Base-by-base conservation (phyloP, 1,139 yeast genomes). In the Blastobotrys indianensis region DNA sequence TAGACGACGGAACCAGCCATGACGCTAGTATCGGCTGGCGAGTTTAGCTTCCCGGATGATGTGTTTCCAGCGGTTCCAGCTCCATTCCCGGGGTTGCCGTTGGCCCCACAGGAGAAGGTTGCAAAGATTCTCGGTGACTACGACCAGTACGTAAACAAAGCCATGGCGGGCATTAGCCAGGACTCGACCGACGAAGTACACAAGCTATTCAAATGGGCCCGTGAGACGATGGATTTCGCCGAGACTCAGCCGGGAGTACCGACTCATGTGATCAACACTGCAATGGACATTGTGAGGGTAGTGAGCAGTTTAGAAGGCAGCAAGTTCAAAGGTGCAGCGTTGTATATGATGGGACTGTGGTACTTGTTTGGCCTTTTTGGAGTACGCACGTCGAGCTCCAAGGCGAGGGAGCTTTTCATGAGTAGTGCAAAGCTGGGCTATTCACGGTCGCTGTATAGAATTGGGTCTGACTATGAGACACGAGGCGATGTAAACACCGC, bases 401-500 rank as follows among this genome's bases (percentile, higher is more conserved):
- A 45, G 37, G 64, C 69, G 3, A 51, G 61, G 20, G 63, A 61
- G 8, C 51, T 52, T 37, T 65, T 62, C 44, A 51, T 57, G 37
- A 42, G 39, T 11, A 61, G 70, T 1, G 64, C 68, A 4, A 58
- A 61, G 42, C 49, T 51, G 29, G 67, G 66, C 20, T 61, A 56
- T 40, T 51, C 61, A 16, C 54, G 72, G 20, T 66, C 69, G 0
- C 57, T 64, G 50, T 68, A 65, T 49, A 53, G 70, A 9, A 54
- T 68, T 16, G 70, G 67, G 2, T 55, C 64, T 10, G 59, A 60
- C 31, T 64, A 62, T 35, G 68, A 64, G 41, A 46, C 53, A 11
- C 54, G 58, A n/a, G 63, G 63, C 12, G 66, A 65, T 43, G 37
- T 46, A 31, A 45, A 38, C 20, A 50, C 55, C 11, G 67, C 67